Evolutionary conservation across 306 rosid genomes (phyloP).

Genomic region (Astragalus glycyphyllos): DNA sequence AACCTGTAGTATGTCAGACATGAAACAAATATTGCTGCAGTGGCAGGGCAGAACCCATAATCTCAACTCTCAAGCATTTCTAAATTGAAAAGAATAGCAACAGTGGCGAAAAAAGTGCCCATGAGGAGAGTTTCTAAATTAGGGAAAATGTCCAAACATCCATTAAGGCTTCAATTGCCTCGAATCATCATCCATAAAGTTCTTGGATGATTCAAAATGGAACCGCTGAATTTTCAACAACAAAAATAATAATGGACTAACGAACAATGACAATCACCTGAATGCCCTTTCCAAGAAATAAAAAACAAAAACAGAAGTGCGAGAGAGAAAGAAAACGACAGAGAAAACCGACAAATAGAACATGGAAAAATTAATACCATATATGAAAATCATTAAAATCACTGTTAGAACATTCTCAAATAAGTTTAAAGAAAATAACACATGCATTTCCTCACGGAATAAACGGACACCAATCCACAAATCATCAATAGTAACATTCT

Average conservation of each 20-base stretch:
- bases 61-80: constrained; percentile 19
- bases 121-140: constrained; percentile 5
- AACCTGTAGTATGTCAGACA: constrained; percentile 23
- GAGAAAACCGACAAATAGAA: neutral
- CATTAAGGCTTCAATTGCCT: constrained; percentile 2
- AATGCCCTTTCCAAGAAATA: neutral
- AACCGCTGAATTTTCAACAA: neutral
- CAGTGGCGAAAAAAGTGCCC: neutral
- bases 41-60: constrained; percentile 18
- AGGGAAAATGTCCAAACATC: constrained; percentile 8
- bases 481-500: constrained; percentile 8
- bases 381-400: constrained; percentile 17
- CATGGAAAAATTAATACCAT: neutral
- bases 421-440: constrained; percentile 11
- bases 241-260: neutral
- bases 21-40: constrained; percentile 19
- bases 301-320: neutral
- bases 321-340: neutral
- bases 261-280: neutral
- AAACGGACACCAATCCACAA: constrained; percentile 11
- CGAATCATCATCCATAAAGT: constrained; percentile 21
- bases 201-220: constrained; percentile 14
- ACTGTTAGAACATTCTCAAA: constrained; percentile 4
- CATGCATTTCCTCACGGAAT: constrained; percentile 21
- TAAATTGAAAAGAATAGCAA: constrained; percentile 10